These are phyloP conservation scores for Smallanthus sonchifolius DNA, from an alignment of 129 eudicot genomes.

Conservation along the genomic window DNA sequence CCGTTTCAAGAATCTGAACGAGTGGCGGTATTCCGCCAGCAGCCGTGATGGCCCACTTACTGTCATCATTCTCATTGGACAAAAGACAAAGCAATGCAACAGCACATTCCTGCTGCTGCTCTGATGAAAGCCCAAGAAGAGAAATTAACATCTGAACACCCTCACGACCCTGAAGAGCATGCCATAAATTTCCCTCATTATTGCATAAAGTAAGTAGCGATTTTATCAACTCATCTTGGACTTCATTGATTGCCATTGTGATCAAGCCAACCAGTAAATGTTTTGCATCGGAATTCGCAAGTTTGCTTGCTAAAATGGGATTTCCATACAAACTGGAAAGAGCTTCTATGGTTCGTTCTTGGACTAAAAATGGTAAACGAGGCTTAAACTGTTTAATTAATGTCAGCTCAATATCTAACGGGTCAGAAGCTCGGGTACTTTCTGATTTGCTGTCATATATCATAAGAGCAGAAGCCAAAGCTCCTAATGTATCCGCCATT, in stretches of 20 bases:
- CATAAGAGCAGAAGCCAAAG: conserved; percentile 99
- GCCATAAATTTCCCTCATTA: conserved; percentile 81
- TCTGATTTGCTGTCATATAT: conserved; percentile 92
- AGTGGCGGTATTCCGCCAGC: conserved; percentile 99
- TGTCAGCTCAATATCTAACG: conserved; percentile 79
- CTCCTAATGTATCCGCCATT: conserved; percentile 94
- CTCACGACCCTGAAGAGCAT: conserved; percentile 98
- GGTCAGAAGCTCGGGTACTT: conserved; percentile 72
- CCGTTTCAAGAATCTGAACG: conserved; percentile 95
- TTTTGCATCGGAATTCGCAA: conserved; percentile 81
- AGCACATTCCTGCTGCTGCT: conserved; percentile 99
- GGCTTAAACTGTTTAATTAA: conserved; percentile 76
- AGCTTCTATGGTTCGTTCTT: conserved; percentile 97
- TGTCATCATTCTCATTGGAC: conserved; percentile 89
- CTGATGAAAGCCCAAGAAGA: conserved; percentile 97
- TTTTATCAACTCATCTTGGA: conserved; percentile 88
- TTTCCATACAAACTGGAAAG: conserved; percentile 97
- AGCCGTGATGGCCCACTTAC: conserved; percentile 99
- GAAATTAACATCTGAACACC: conserved; percentile 96
- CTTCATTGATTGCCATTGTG: conserved; percentile 94
- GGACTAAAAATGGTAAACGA: conserved; percentile 74
- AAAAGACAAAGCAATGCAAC: conserved; percentile 94
- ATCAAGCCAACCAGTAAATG: conserved; percentile 91
- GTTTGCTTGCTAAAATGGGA: conserved; percentile 60
- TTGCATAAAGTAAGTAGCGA: conserved; percentile 81